Conservation (phyloP, 352 stramenopile species). For the Phytophthora brassicae region DNA sequence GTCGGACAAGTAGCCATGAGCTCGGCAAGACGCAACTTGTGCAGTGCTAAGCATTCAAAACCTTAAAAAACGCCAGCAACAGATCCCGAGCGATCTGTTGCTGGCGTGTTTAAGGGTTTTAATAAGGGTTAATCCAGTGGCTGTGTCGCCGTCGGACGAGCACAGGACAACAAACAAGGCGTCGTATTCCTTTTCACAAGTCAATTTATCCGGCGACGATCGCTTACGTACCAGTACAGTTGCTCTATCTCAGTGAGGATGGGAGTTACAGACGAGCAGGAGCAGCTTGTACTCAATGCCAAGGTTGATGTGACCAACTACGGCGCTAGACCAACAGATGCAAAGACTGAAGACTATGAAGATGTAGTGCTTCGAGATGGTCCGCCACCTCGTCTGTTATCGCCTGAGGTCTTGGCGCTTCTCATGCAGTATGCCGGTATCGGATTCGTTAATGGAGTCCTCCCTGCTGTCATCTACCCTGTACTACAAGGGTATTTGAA, state of each 20-base stretch:
- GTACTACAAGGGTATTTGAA: conserved; percentile 63
- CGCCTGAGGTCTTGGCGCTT: conserved; percentile 35
- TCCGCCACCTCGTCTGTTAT: conserved; percentile 33
- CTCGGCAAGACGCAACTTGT: conserved; percentile 5
- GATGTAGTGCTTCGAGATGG: conserved; percentile 35
- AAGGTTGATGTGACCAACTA: conserved; percentile 19
- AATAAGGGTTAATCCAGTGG: not conserved
- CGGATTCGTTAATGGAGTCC: conserved; percentile 47
- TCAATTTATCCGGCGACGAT: conserved; percentile 18
- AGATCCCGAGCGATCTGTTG: too few relatives aligned
- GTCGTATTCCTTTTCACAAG: not conserved
- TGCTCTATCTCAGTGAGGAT: conserved; percentile 6
- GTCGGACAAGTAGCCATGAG: conserved; percentile 26
- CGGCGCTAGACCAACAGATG: conserved; percentile 2
- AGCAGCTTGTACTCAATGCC: conserved; percentile 24
- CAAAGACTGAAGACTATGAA: conserved; percentile 18
- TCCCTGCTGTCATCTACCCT: conserved; percentile 56
- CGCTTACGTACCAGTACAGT: not conserved
- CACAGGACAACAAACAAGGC: too few relatives aligned
- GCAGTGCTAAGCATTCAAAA: conserved; percentile 17
- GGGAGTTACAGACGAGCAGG: conserved; percentile 24
- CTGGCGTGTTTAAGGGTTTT: not conserved
- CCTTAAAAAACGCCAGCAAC: too few relatives aligned
- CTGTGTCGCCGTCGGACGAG: conserved; percentile 16
- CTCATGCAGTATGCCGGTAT: conserved; percentile 59